Evolutionary conservation across 2,329 filamentous ascomycete genomes (phyloP), one percentile per base, ranked within the genome.

Genomic region (Septoria petroselini): DNA sequence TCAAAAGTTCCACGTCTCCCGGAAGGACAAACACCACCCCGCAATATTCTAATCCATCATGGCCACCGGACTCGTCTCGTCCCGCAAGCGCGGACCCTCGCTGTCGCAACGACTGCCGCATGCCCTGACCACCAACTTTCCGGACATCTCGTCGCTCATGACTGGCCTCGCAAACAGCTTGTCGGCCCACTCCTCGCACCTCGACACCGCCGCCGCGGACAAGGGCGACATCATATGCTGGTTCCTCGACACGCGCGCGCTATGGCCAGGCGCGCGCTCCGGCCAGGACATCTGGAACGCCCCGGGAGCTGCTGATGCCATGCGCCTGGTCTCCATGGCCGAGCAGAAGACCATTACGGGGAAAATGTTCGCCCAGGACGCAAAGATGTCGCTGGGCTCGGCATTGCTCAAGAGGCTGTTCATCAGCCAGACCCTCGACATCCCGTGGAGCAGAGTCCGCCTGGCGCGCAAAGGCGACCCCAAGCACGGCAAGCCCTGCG

Each of bases 381-480:
- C 86, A 45, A 86, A 85, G 65, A 85, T 90, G 77, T 79, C 80
- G 41, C 76, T 91, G 34, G 84, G 71, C 18, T 91, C 86, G 14
- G 79, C 83, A 35, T 77, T 91, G 41, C 74, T 91, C 52, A 91
- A 91, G 72, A 83, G 85, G 48, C 77, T 83, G 59, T 82, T 80
- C 62, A 79, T 90, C 57, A 75, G 79, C 48, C 77, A 78, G 58
- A 75, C 77, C 47, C 74, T 78, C 53, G 69, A 69, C 45, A 73
- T 85, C 15, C 72, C 82, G 8, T 91, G 85, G 85, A 67, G 72
- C 33, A 67, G 75, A 3, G 80, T 83, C 40, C 69, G 62, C 14
- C 72, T 86, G 49, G 75, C 76, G 8, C 77, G 82, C 18, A 73
- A 68, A 74, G 82, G 71, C 53, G 69, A 66, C 60, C 73, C 70